A percentile compares a stretch with the other conserved stretches of the same genome.
These are phyloP conservation scores for Epichloe sibirici DNA, from an alignment of 2,329 filamentous ascomycete species.

Conservation along the genomic window DNA sequence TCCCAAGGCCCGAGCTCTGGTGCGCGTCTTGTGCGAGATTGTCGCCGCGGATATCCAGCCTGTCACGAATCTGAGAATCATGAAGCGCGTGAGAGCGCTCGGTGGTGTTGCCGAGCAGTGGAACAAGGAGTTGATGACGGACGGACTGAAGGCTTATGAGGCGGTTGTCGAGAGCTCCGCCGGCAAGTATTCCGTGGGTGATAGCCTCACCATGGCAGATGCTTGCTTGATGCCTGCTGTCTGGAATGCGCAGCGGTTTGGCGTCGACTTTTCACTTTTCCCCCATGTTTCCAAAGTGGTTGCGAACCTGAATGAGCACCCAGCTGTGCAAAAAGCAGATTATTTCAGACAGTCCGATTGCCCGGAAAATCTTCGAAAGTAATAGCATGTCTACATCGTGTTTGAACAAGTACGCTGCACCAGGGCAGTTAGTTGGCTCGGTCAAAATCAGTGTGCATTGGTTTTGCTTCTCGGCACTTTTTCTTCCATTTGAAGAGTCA, in stretches of 20 bases:
- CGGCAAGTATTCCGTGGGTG: conserved; percentile 42
- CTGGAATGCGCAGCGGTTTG: conserved; percentile 43
- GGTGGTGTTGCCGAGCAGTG: conserved; percentile 33
- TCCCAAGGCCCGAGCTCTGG: conserved; percentile 30
- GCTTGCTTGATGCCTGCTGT: conserved; percentile 44
- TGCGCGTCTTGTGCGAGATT: conserved; percentile 42
- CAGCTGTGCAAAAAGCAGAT: conserved; percentile 38
- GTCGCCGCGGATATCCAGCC: conserved; percentile 47
- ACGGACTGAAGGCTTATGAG: conserved; percentile 47
- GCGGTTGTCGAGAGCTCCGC: conserved; percentile 23
- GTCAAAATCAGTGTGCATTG: no score
- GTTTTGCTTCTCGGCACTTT: no score
- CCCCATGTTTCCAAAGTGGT: conserved; percentile 34
- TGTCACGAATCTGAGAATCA: conserved; percentile 43
- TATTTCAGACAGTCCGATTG: conserved; percentile 42
- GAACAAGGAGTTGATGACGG: conserved; percentile 37
- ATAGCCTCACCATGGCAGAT: conserved; percentile 45
- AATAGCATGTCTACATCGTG: not conserved
- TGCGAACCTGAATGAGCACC: conserved; percentile 31
- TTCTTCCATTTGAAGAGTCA: not conserved
- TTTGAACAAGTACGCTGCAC: no score
- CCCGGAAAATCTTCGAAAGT: conserved; percentile 18
- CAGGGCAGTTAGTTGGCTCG: no score
- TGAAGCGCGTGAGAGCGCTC: conserved; percentile 33
- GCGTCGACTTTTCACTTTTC: conserved; percentile 37